phyloP scores from a whole-genome alignment of 805 yeast genomes.

The Pichia membranifaciens region DNA sequence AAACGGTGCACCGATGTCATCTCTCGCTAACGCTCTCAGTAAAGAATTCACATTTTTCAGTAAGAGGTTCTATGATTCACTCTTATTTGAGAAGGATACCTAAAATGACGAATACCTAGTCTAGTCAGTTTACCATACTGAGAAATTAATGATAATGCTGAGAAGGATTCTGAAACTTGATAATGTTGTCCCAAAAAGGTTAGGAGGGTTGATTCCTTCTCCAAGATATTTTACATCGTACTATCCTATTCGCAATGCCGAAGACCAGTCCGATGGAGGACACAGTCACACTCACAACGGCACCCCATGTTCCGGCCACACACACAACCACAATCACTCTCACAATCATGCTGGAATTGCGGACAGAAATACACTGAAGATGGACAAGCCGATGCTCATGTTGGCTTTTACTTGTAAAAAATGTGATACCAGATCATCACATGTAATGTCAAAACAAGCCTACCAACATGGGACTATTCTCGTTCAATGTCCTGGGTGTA shows the following conservation, averaged over 20 bases:
- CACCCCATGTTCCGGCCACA: conserved; percentile 13
- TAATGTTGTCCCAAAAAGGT: no score
- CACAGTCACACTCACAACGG: conserved; percentile 14
- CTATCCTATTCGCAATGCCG: not conserved
- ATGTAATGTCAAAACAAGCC: conserved; percentile 88
- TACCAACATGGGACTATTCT: conserved; percentile 81
- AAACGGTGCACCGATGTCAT: no score
- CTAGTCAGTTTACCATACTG: no score
- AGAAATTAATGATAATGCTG: not conserved
- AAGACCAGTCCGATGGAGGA: not conserved
- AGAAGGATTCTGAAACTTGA: not conserved
- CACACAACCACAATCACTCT: conserved; percentile 7
- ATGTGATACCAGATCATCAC: conserved; percentile 79
- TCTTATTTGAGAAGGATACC: no score
- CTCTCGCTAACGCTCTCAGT: no score
- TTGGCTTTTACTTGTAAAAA: conserved; percentile 89
- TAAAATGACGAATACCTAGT: no score
- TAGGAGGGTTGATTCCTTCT: no score
- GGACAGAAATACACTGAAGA: conserved; percentile 30
- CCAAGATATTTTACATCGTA: conserved; percentile 6
- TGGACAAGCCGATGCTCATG: conserved; percentile 75
- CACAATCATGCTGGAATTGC: conserved; percentile 2
- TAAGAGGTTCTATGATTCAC: no score
- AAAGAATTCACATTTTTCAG: no score
- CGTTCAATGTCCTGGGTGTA: conserved; percentile 89